Conservation (phyloP, 768 basidiomycete species). For the Boletus pseudopeckii region DNA sequence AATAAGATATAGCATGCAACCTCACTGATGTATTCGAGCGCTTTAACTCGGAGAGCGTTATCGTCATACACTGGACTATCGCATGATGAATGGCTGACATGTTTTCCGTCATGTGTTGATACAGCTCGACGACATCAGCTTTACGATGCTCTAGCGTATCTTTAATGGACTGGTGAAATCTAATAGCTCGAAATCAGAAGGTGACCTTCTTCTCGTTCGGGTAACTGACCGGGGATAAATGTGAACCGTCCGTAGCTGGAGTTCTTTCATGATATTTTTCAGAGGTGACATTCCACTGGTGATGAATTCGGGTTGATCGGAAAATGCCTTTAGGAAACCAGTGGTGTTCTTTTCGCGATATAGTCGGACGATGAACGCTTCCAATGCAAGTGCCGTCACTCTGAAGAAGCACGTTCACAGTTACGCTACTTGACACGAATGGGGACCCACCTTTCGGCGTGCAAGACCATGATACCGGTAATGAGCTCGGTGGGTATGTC, state of each 20-base stretch:
- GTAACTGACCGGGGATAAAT: slow-evolving; percentile 79
- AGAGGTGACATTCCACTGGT: slow-evolving; percentile 90
- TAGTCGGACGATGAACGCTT: slow-evolving; percentile 90
- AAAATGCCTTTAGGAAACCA: slow-evolving; percentile 96
- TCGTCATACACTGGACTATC: slow-evolving; percentile 91
- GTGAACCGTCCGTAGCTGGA: slow-evolving; percentile 84
- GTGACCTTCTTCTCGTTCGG: background rate
- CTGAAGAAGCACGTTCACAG: slow-evolving; percentile 37
- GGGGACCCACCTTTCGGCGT: slow-evolving; percentile 74
- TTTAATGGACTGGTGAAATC: slow-evolving; percentile 90
- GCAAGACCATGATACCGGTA: slow-evolving; percentile 85
- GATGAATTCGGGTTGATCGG: slow-evolving; percentile 94
- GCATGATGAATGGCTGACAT: slow-evolving; percentile 94
- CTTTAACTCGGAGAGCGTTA: slow-evolving; percentile 85
- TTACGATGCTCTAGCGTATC: slow-evolving; percentile 74
- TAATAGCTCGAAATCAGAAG: slow-evolving; percentile 28
- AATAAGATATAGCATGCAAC: background rate
- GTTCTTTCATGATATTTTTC: slow-evolving; percentile 88
- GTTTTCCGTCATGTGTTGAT: slow-evolving; percentile 75
- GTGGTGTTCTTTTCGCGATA: slow-evolving; percentile 85
- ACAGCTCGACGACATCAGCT: slow-evolving; percentile 90
- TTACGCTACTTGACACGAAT: background rate
- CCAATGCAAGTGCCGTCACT: slow-evolving; percentile 77
- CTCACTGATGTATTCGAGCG: slow-evolving; percentile 73
- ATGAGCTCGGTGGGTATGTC: slow-evolving; percentile 84